Evolutionary conservation across 2,329 filamentous ascomycete species (phyloP).

Genomic region (Exophiala spinifera): DNA sequence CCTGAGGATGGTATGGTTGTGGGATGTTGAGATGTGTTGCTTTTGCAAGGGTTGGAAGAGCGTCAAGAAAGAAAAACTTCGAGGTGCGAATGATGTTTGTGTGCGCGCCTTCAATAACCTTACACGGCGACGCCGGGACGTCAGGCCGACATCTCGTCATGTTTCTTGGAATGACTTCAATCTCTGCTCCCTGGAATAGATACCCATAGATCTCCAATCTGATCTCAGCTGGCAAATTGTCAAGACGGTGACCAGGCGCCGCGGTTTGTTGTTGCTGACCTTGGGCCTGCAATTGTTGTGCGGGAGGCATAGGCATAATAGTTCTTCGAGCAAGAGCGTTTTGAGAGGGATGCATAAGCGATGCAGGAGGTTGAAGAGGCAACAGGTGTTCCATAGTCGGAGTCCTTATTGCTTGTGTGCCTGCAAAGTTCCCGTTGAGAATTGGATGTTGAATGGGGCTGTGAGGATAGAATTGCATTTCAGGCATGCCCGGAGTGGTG

Average conservation of each 20-base stretch:
- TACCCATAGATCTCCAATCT: constrained; percentile 1
- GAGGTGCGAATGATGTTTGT: constrained; percentile 5
- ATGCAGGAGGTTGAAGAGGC: not conserved
- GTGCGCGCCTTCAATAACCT: constrained; percentile 1
- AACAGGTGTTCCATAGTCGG: not conserved
- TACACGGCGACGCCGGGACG: not conserved
- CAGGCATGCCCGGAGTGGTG: not conserved
- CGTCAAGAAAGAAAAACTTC: constrained; percentile 2
- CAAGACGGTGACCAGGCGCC: not conserved
- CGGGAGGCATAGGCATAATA: not conserved
- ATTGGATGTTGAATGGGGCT: not conserved
- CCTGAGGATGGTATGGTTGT: not conserved
- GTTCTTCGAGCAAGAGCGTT: not conserved
- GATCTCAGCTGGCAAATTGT: constrained; percentile 4
- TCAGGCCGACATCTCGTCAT: not conserved
- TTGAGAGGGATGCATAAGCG: not conserved
- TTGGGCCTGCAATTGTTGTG: not conserved
- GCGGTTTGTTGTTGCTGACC: not conserved
- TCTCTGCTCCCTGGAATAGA: constrained; percentile 1
- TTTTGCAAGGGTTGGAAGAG: constrained; percentile 1
- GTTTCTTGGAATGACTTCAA: not conserved
- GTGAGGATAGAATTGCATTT: not conserved
- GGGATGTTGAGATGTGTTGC: constrained; percentile 2
- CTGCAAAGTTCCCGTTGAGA: no score
- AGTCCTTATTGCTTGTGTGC: not conserved